Evolutionary conservation across 2,329 filamentous ascomycete genomes (phyloP).

Genomic region (Acrodontium crateriforme): DNA sequence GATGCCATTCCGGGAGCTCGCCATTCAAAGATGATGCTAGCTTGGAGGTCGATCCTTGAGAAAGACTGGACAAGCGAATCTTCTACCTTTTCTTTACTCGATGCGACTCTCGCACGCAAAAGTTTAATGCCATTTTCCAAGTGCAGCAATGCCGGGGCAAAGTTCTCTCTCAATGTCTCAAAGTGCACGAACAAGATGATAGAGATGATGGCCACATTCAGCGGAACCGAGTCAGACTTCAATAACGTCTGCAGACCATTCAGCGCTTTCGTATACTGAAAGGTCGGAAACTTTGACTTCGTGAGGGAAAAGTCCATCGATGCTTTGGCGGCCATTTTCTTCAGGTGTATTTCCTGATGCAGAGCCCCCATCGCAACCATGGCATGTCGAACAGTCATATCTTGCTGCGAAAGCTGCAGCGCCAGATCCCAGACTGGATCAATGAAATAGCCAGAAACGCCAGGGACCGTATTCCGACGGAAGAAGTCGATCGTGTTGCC

Average conservation of each 20-base stretch:
- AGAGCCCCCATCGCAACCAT: conserved; percentile 19
- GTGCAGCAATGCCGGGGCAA: conserved; percentile 19
- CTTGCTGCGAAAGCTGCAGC: conserved; percentile 17
- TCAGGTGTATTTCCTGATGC: conserved; percentile 16
- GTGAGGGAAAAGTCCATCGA: conserved; percentile 10
- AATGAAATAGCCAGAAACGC: conserved; percentile 18
- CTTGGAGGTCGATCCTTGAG: conserved; percentile 19
- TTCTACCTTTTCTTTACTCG: conserved; percentile 14
- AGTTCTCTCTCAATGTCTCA: conserved; percentile 19
- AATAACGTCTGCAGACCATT: conserved; percentile 16
- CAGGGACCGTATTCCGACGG: conserved; percentile 13
- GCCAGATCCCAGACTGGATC: conserved; percentile 19
- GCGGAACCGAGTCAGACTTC: conserved; percentile 7
- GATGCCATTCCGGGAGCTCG: conserved; percentile 17
- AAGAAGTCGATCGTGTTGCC: conserved; percentile 19
- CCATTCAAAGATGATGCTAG: conserved; percentile 13
- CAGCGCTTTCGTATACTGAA: conserved; percentile 21
- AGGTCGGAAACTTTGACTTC: conserved; percentile 13
- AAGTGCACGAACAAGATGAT: conserved; percentile 21
- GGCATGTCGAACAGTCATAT: conserved; percentile 20
- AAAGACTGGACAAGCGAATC: conserved; percentile 15
- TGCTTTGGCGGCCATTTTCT: conserved; percentile 5
- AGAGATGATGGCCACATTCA: conserved; percentile 18
- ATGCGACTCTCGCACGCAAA: conserved; percentile 10
- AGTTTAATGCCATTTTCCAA: conserved; percentile 20